A percentile compares a stretch with the other conserved stretches of the same genome.
Conservation (phyloP, 345 rosid species). For the Brassica cretica region DNA sequence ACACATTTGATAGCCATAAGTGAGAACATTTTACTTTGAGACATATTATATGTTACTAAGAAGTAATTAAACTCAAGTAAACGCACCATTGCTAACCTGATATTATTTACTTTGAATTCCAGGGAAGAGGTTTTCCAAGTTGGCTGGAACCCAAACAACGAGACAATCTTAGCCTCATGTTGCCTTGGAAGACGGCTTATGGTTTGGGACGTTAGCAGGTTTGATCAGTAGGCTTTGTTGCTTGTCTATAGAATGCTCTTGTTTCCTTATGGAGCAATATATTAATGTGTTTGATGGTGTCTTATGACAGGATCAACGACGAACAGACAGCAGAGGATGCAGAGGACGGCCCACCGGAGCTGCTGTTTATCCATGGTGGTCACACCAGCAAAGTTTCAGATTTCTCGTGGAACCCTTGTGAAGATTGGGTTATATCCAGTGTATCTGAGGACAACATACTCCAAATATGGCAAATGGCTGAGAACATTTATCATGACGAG, state of each 20-base stretch:
- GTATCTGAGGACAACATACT: conserved; percentile 99
- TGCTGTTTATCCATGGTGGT: conserved; percentile 97
- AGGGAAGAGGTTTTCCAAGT: conserved; percentile 99
- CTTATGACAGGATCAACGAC: conserved; percentile 59
- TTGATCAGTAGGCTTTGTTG: conserved; percentile 12
- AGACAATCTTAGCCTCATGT: conserved; percentile 96
- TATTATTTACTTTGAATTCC: conserved; percentile 32
- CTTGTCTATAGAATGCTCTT: conserved; percentile 8
- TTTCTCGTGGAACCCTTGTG: conserved; percentile 99
- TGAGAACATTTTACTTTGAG: conserved; percentile 38
- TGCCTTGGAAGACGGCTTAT: conserved; percentile 98
- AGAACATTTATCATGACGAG: conserved; percentile 95
- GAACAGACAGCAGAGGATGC: conserved; percentile 84
- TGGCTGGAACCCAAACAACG: conserved; percentile 97
- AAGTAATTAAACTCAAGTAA: background rate
- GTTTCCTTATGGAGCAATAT: background rate
- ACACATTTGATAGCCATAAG: conserved; percentile 96
- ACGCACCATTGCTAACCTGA: background rate
- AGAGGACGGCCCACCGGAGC: conserved; percentile 98
- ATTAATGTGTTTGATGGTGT: conserved; percentile 18
- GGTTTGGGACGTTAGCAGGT: conserved; percentile 99
- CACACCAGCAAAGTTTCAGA: conserved; percentile 98
- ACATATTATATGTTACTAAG: conserved; percentile 1
- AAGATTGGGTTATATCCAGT: conserved; percentile 95
- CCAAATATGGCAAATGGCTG: conserved; percentile 99